These are phyloP conservation scores for Tranzscheliella williamsii DNA, from an alignment of 1,284 basidiomycete genomes.

Conservation along the genomic window DNA sequence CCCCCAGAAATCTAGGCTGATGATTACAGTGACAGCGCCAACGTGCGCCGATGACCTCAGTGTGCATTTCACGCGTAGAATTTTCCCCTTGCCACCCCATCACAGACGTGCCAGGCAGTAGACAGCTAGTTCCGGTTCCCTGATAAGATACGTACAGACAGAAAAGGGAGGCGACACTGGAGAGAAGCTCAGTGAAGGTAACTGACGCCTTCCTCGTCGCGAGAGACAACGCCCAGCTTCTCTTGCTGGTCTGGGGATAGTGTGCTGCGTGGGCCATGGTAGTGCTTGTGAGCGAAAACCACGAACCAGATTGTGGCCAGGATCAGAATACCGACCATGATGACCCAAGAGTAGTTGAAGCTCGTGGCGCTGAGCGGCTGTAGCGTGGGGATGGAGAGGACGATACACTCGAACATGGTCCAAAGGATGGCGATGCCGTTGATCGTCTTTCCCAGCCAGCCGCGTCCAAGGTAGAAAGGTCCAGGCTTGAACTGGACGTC, in stretches of 20 bases:
- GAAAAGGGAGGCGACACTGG: no score
- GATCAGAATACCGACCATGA: slow-evolving; percentile 62
- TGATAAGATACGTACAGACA: no score
- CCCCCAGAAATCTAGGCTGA: no score
- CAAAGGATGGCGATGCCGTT: slow-evolving; percentile 71
- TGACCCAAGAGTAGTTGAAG: slow-evolving; percentile 57
- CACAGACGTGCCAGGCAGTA: no score
- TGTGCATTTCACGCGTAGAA: no score
- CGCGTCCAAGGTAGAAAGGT: slow-evolving; percentile 83
- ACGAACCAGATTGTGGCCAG: slow-evolving; percentile 63
- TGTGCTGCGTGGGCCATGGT: slow-evolving; percentile 62
- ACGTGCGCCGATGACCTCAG: no score
- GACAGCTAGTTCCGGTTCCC: no score
- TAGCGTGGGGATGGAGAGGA: slow-evolving; percentile 47
- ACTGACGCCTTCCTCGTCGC: slow-evolving; percentile 35
- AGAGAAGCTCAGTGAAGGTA: no score
- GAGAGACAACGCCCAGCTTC: slow-evolving; percentile 47
- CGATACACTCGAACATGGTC: slow-evolving; percentile 61
- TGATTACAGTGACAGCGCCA: no score
- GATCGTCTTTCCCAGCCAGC: slow-evolving; percentile 69
- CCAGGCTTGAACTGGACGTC: slow-evolving; percentile 80
- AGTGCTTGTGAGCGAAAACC: slow-evolving; percentile 62
- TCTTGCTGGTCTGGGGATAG: slow-evolving; percentile 43
- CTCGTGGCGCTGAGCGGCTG: slow-evolving; percentile 31
- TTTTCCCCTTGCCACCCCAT: no score